phyloP scores from a whole-genome alignment of 176 grass and related monocot genomes.

The Musa troglodytarum region DNA sequence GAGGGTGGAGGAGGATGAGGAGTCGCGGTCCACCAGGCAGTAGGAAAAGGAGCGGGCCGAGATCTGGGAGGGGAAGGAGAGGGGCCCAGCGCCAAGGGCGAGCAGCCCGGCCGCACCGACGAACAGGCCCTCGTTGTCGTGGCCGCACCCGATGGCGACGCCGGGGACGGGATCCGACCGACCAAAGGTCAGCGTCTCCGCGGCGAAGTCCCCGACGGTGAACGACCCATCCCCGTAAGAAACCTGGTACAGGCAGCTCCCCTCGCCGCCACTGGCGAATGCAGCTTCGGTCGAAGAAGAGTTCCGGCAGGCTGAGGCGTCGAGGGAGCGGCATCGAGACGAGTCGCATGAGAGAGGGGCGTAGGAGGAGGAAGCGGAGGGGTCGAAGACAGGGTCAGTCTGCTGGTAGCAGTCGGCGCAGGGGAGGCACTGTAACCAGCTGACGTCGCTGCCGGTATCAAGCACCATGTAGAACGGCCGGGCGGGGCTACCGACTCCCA shows the following conservation, averaged over 20 bases:
- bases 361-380: constrained; percentile 57
- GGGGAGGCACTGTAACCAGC: constrained; percentile 88
- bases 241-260: constrained; percentile 24
- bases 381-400: constrained; percentile 73
- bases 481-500: constrained; percentile 56
- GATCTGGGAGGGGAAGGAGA: constrained; percentile 96
- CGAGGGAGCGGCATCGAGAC: constrained; percentile 46
- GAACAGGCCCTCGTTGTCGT: constrained; percentile 93
- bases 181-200: constrained; percentile 66
- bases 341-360: constrained; percentile 54
- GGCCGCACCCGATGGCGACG: constrained; percentile 84
- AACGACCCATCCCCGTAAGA: constrained; percentile 96
- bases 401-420: constrained; percentile 94
- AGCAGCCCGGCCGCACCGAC: constrained; percentile 74
- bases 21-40: constrained; percentile 97
- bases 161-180: constrained; percentile 31
- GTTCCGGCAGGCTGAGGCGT: constrained; percentile 75
- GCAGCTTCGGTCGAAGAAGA: constrained; percentile 38
- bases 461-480: constrained; percentile 78
- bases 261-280: constrained; percentile 25
- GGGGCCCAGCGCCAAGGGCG: constrained; percentile 48
- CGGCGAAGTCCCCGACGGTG: constrained; percentile 85
- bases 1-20: constrained; percentile 60
- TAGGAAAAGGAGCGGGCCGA: constrained; percentile 69
- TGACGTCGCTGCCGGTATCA: constrained; percentile 94